Conservation (phyloP, 2,329 filamentous ascomycete species). For the Aureobasidium vineae region DNA sequence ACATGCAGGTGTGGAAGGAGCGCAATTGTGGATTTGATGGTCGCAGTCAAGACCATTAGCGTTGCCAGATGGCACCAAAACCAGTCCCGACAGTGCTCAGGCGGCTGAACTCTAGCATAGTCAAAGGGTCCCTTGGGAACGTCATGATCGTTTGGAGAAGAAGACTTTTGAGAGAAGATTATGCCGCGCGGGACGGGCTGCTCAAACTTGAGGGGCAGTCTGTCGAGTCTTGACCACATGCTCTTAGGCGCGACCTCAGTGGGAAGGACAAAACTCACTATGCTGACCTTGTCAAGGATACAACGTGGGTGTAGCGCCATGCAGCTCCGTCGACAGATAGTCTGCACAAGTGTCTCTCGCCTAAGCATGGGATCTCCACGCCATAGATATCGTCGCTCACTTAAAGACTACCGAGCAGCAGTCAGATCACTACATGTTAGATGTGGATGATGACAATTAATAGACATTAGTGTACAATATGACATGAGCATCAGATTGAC, state of each 20-base stretch:
- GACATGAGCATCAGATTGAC: conserved; percentile 8
- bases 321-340: conserved; percentile 16
- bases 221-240: conserved; percentile 15
- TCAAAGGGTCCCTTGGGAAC: background rate
- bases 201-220: background rate
- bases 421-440: background rate
- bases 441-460: conserved; percentile 15
- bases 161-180: background rate
- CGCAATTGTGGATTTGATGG: conserved; percentile 2
- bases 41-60: conserved; percentile 11
- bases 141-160: background rate
- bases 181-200: conserved; percentile 1
- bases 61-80: background rate
- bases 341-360: conserved; percentile 14
- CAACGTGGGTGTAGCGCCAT: conserved; percentile 17
- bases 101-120: conserved; percentile 18
- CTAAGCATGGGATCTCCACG: conserved; percentile 15
- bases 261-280: conserved; percentile 9
- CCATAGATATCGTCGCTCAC: background rate
- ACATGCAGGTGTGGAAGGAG: conserved; percentile 22
- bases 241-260: background rate
- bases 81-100: background rate
- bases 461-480: background rate
- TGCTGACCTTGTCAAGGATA: conserved; percentile 4
- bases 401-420: conserved; percentile 6